Conservation (phyloP, 306 rosid genomes). For the Vigna unguiculata region DNA sequence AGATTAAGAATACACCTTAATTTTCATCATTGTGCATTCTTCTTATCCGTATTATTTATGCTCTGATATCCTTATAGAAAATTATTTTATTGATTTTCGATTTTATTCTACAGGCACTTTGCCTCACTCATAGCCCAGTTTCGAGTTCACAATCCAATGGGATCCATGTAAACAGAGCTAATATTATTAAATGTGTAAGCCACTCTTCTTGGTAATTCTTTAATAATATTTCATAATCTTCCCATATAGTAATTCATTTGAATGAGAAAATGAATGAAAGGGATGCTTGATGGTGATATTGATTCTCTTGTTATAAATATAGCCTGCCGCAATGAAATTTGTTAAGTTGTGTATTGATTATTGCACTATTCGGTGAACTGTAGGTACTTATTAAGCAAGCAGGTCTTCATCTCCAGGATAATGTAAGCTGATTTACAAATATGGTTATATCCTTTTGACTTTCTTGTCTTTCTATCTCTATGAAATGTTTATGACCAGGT, state of each 20-base stretch:
- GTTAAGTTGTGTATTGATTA: constrained; percentile 34
- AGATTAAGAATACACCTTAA: constrained; percentile 32
- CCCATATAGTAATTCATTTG: constrained; percentile 13
- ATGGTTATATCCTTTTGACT: neutral
- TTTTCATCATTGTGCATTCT: constrained; percentile 30
- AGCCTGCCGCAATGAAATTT: constrained; percentile 33
- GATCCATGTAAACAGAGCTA: constrained; percentile 67
- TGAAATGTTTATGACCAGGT: too few species aligned
- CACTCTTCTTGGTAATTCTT: constrained; percentile 21
- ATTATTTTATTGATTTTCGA: constrained; percentile 9
- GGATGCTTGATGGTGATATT: constrained; percentile 23
- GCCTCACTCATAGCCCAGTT: constrained; percentile 54
- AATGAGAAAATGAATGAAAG: constrained; percentile 34
- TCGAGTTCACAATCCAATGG: constrained; percentile 61
- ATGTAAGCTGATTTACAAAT: constrained; percentile 60
- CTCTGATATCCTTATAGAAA: constrained; percentile 27
- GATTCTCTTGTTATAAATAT: constrained; percentile 29
- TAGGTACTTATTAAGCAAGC: constrained; percentile 93
- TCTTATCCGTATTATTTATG: constrained; percentile 20
- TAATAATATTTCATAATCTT: constrained; percentile 8
- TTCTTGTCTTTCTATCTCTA: too few species aligned
- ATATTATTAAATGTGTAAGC: constrained; percentile 85
- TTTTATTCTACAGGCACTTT: constrained; percentile 70
- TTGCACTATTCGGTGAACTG: constrained; percentile 41
- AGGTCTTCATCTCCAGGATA: constrained; percentile 76